These are phyloP conservation scores for Euphorbia peplus DNA, from an alignment of 345 rosid species.

Conservation along the genomic window DNA sequence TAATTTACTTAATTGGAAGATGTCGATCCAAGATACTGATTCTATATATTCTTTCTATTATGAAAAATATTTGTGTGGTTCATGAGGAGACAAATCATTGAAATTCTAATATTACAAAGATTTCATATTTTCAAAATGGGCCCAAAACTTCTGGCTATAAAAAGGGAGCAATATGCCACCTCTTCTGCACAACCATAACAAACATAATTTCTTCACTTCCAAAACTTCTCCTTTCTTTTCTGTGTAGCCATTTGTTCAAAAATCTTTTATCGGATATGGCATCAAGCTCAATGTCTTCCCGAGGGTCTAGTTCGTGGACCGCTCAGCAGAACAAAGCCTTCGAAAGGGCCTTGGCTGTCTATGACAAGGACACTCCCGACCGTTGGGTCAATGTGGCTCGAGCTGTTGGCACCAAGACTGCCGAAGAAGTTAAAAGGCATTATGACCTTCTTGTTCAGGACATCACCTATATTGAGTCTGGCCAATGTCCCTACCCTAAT, in stretches of 20 bases:
- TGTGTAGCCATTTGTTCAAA: too few species aligned
- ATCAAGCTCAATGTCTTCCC: conserved; percentile 74
- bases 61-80: conserved; percentile 34
- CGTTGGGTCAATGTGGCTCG: conserved; percentile 93
- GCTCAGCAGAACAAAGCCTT: conserved; percentile 90
- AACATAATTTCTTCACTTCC: too few species aligned
- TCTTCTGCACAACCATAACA: conserved; percentile 34
- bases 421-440: conserved; percentile 81
- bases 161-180: conserved; percentile 43
- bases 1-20: not conserved
- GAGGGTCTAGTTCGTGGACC: conserved; percentile 70
- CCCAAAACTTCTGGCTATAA: conserved; percentile 49
- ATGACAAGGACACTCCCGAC: conserved; percentile 92
- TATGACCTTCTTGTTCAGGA: conserved; percentile 73
- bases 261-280: too few species aligned
- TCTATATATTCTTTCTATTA: conserved; percentile 27
- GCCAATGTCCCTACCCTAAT: conserved; percentile 76
- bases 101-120: conserved; percentile 34
- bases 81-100: conserved; percentile 56
- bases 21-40: conserved; percentile 30
- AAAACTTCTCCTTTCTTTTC: too few species aligned
- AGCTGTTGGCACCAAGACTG: conserved; percentile 83
- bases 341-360: conserved; percentile 85
- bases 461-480: conserved; percentile 72
- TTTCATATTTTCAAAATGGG: conserved; percentile 42